phyloP scores from a whole-genome alignment of 768 basidiomycete species.

The Leccinum aurantiacum region DNA sequence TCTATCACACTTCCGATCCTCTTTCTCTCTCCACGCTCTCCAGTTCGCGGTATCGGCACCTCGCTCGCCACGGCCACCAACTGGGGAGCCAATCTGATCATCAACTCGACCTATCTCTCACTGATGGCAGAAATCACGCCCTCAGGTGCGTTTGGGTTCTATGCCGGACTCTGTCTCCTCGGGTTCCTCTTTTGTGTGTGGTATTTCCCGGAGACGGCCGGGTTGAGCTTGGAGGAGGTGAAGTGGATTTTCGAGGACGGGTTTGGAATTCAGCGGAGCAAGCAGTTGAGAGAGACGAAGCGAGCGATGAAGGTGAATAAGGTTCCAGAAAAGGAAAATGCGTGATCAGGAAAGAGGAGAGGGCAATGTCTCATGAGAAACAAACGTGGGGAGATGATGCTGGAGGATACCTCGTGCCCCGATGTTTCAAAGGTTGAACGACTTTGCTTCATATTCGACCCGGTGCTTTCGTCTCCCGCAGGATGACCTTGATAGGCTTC shows the following conservation, averaged over 20 bases:
- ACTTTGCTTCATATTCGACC: too few species aligned
- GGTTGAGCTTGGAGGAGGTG: constrained; percentile 68
- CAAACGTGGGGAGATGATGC: too few species aligned
- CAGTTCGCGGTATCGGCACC: constrained; percentile 76
- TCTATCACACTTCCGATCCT: not conserved
- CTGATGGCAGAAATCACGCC: constrained; percentile 75
- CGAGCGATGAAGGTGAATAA: constrained; percentile 2
- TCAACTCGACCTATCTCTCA: constrained; percentile 77
- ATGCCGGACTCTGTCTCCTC: constrained; percentile 68
- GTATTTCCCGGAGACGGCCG: constrained; percentile 82
- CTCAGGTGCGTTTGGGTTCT: constrained; percentile 74
- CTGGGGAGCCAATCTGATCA: constrained; percentile 76
- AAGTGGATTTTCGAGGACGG: constrained; percentile 59
- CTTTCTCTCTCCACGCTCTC: not conserved
- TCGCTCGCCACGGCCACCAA: constrained; percentile 74
- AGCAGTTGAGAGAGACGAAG: constrained; percentile 38
- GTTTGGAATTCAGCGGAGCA: constrained; percentile 63
- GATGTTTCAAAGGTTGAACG: too few species aligned
- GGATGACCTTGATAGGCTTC: too few species aligned
- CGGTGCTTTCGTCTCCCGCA: too few species aligned
- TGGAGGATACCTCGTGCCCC: too few species aligned
- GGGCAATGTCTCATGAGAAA: too few species aligned
- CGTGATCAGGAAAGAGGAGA: not conserved
- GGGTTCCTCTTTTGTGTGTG: constrained; percentile 67
- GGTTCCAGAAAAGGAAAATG: not conserved